Evolutionary conservation across 805 yeast genomes (phyloP).

Genomic region (Scheffersomyces amazonensis): DNA sequence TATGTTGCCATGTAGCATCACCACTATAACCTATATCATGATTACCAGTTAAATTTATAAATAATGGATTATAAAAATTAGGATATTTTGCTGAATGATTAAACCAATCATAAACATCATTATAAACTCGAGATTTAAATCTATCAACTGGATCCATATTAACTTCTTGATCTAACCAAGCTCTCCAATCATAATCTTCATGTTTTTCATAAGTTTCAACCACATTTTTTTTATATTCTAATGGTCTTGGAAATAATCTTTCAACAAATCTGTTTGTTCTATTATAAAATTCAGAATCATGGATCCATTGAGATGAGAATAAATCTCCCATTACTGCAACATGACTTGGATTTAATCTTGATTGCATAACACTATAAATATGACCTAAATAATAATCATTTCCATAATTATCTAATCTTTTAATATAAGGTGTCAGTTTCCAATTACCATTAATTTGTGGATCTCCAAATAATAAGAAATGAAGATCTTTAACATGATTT

Average conservation of each 20-base stretch:
- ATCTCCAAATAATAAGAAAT: conserved; percentile 84
- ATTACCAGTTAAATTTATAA: conserved; percentile 87
- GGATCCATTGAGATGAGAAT: conserved; percentile 93
- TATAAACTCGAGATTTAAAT: conserved; percentile 38
- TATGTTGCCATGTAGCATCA: conserved; percentile 89
- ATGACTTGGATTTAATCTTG: conserved; percentile 66
- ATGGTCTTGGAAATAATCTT: conserved; percentile 63
- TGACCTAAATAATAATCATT: conserved; percentile 90
- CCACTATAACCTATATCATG: conserved; percentile 97
- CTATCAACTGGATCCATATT: conserved; percentile 31
- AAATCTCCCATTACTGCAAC: conserved; percentile 92
- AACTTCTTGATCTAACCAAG: conserved; percentile 41
- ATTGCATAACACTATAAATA: conserved; percentile 64
- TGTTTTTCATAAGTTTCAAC: conserved; percentile 48
- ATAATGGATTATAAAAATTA: conserved; percentile 54
- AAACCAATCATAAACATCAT: conserved; percentile 69
- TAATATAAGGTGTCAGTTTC: conserved; percentile 66
- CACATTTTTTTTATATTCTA: conserved; percentile 46
- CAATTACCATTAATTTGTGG: conserved; percentile 95
- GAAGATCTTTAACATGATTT: conserved; percentile 45
- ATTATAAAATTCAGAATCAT: conserved; percentile 78
- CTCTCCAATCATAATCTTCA: conserved; percentile 54
- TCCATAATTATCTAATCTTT: conserved; percentile 80
- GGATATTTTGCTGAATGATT: conserved; percentile 23
- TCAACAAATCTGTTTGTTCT: conserved; percentile 73